Base-by-base conservation (phyloP, 495 filamentous ascomycete genomes). In the Daldinia decipiens region DNA sequence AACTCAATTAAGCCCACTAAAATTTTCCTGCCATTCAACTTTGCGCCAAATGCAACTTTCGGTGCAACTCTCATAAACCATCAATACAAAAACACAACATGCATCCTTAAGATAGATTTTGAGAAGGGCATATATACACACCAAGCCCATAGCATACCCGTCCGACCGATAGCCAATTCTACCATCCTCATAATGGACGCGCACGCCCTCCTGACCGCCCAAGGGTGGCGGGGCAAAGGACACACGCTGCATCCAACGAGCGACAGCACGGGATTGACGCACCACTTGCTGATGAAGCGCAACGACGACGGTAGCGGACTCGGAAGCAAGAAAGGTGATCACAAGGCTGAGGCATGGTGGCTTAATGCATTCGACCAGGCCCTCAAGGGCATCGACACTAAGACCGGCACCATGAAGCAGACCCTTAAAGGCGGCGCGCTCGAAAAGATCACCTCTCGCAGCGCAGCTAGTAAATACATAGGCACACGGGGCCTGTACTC, bases 191-290 rank as follows among this genome's bases (percentile, higher is more conserved):
- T 26, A 15, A 92, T 93, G 90, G 82, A 93, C 76, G 86, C 89
- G 54, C 82, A 87, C 78, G 87, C 88, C 72, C 87, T 91, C 76
- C 88, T 95, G 66, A 87, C 88, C 65, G 85, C 86, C 74, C 90
- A 92, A 82, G 92, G 92, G 70, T 95, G 92, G 92, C 87, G 87
- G 65, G 92, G 92, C 67, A 84, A 86, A 29, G 92, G 92, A 71
- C 88, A 91, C 78, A 87, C 91, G 0, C 85, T 95, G 9, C 89
- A 93, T 76, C 85, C 89, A 11, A 87, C 87, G 52, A 79, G 81
- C 82, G 85, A 87, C 74, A 81, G 82, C 27, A 88, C 86, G 34
- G 92, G 92, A 29, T 85, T 95, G 7, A 84, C 86, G 12, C 86
- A 85, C 62, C 92, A 91, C 7, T 79, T 95, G 27, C 85, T 92